Conservation (phyloP, 208 protist species). For the Leishmania tarentolae region DNA sequence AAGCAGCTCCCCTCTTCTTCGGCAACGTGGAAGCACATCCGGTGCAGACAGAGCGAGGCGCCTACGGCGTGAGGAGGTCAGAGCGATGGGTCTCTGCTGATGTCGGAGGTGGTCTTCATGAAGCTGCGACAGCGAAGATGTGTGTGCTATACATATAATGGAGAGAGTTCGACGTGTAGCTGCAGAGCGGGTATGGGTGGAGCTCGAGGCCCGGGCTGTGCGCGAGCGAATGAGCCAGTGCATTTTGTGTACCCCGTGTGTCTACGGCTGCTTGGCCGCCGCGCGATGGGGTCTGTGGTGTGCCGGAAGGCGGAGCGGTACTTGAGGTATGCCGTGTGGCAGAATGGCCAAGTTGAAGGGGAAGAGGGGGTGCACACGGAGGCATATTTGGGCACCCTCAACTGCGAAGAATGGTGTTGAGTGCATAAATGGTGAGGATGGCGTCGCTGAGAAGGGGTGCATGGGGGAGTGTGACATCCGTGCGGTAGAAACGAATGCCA, state of each 20-base stretch:
- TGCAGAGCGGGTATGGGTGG: not conserved
- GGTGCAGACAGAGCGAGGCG: not conserved
- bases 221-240: not conserved
- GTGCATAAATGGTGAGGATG: not conserved
- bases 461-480: not conserved
- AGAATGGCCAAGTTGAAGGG: not conserved
- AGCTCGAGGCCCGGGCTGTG: not conserved
- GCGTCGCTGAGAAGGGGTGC: not conserved
- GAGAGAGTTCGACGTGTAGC: not conserved
- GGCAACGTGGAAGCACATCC: not conserved
- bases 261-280: not conserved
- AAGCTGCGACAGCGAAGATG: not conserved
- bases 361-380: not conserved
- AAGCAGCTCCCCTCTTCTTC: not conserved
- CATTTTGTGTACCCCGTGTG: not conserved
- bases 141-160: not conserved
- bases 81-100: not conserved
- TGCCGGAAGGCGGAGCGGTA: too few species aligned
- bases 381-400: too few species aligned
- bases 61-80: not conserved
- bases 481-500: not conserved
- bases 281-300: not conserved
- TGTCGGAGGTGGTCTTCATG: not conserved
- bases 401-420: not conserved
- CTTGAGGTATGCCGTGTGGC: not conserved